Evolutionary conservation across 495 filamentous ascomycete species (phyloP), one percentile per base, ranked within the genome.

Genomic region (Podospora comata): DNA sequence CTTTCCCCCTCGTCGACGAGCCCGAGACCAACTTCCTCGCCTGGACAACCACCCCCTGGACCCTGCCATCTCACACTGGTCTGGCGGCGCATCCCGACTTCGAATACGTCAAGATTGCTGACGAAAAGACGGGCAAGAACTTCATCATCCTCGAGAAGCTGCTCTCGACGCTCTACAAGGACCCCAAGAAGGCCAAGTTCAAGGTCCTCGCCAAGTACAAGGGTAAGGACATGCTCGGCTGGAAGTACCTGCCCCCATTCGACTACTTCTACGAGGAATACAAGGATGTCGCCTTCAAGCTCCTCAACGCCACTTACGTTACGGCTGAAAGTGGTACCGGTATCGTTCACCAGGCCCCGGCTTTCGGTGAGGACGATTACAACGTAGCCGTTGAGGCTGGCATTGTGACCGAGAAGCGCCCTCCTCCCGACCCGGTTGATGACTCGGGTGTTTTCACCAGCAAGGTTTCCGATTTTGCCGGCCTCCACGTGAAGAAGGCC

Each of bases 11-110:
- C 3, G 67, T 93, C 30, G 83, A 88, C 44, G 91, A 97, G 9
- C 88, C 91, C 1, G 80, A 90, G 64, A 96, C 92, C 4, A 85
- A 80, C 63, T 81, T 97, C 54, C 83, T 97, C 53, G 92, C 92
- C 23, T 97, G 93, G 92, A 97, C 96, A 1, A 99, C 94, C 4
- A 98, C 95, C 3, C 94, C 95, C 0, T 99, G 95, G 95, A 98
- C 94, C 4, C 79, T 97, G 28, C 94, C 94, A 26, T 93, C 92
- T 20, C 90, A 99, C 77, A 86, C 85, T 5, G 89, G 87, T 6
- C 85, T 99, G 65, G 92, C 92, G 7, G 90, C 86, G 27, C 87
- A 98, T 74, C 93, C 95, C 3, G 88, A 94, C 32, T 96, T 94
- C 73, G 95, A 98, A 72, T 99, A 98, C 75, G 78, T 97, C 76